Evolutionary conservation across 116 monocot species (phyloP).

Genomic region (Trichopus zeylanicus): DNA sequence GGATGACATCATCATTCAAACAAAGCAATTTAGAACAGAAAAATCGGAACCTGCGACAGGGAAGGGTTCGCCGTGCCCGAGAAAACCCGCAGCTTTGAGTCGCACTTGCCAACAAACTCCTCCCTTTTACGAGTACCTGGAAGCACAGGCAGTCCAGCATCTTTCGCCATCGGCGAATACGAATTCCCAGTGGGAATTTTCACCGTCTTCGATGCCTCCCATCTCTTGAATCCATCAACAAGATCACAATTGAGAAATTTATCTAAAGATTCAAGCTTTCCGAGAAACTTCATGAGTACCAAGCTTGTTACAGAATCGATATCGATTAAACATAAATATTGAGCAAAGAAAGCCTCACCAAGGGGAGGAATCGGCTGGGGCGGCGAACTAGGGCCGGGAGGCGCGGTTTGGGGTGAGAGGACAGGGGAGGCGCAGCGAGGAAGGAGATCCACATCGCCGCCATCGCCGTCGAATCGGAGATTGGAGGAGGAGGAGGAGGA

Average conservation of each 20-base stretch:
- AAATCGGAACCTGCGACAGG: slow-evolving; percentile 30
- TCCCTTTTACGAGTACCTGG: neutral
- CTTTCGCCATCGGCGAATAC: neutral
- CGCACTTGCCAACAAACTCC: neutral
- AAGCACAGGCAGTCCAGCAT: neutral
- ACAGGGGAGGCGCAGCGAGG: no score
- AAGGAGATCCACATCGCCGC: no score
- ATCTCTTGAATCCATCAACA: neutral
- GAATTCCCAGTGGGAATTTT: neutral
- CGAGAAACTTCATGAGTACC: no score
- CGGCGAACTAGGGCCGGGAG: no score
- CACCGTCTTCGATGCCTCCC: neutral
- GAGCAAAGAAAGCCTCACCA: no score
- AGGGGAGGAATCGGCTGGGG: no score
- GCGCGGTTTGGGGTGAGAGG: no score
- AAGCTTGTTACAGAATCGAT: no score
- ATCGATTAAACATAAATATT: no score
- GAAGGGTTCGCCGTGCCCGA: slow-evolving; percentile 47
- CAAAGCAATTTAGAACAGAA: neutral
- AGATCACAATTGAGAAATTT: neutral
- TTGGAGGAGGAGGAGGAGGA: no score
- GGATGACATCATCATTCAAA: neutral
- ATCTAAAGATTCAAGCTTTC: no score
- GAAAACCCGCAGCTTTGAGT: slow-evolving; percentile 37
- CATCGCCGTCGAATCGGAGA: no score